Percentiles rank a stretch among this genome's conserved stretches.
These are phyloP conservation scores for Chaetomiaceae sp. DNA, from an alignment of 2,329 filamentous ascomycete species.

Conservation along the genomic window DNA sequence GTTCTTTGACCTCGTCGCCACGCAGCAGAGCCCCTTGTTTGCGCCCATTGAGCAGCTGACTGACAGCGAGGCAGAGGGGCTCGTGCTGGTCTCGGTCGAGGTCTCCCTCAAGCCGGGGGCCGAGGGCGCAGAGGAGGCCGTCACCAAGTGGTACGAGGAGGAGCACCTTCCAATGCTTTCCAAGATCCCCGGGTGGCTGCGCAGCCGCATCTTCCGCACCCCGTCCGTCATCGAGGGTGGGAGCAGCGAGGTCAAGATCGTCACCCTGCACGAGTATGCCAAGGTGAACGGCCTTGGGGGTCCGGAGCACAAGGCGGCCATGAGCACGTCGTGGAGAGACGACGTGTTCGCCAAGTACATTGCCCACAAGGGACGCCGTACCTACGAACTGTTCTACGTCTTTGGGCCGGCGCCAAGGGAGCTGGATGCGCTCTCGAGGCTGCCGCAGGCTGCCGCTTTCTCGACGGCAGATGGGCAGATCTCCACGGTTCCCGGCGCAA, in stretches of 20 bases:
- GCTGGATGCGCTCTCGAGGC: slow-evolving; percentile 50
- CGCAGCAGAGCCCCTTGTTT: slow-evolving; percentile 53
- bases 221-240: slow-evolving; percentile 52
- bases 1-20: slow-evolving; percentile 63
- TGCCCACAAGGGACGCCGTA: slow-evolving; percentile 50
- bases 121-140: slow-evolving; percentile 45
- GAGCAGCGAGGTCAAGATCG: slow-evolving; percentile 45
- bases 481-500: slow-evolving; percentile 45
- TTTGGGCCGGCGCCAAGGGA: slow-evolving; percentile 73
- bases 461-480: slow-evolving; percentile 51
- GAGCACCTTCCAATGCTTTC: slow-evolving; percentile 69
- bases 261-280: slow-evolving; percentile 69
- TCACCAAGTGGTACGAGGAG: slow-evolving; percentile 67
- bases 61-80: slow-evolving; percentile 53
- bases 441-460: slow-evolving; percentile 46
- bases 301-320: slow-evolving; percentile 58
- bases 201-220: slow-evolving; percentile 65
- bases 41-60: slow-evolving; percentile 54
- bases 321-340: slow-evolving; percentile 56
- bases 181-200: slow-evolving; percentile 73
- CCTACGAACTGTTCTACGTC: slow-evolving; percentile 70
- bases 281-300: slow-evolving; percentile 62
- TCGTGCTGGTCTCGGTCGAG: slow-evolving; percentile 58
- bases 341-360: slow-evolving; percentile 57
- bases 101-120: slow-evolving; percentile 46